Evolutionary conservation across 73 alveolate genomes (phyloP).

Genomic region (Tetrahymena thermophila): DNA sequence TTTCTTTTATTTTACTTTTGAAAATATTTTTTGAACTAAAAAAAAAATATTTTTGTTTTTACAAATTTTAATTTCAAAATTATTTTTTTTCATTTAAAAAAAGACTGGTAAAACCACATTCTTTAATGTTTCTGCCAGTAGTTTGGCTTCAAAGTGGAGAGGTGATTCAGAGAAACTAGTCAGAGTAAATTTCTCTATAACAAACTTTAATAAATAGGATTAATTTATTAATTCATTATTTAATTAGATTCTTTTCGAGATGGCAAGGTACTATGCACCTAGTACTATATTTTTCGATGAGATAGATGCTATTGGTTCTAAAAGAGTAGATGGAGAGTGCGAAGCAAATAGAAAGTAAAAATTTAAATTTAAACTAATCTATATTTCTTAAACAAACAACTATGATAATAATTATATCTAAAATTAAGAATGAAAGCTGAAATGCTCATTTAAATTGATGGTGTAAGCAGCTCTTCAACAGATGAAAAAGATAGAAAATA

Average conservation of each 20-base stretch:
- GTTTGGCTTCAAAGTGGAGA: slow-evolving; percentile 97
- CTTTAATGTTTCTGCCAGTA: slow-evolving; percentile 90
- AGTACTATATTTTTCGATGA: slow-evolving; percentile 96
- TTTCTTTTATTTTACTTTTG: too few relatives aligned
- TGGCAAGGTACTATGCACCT: slow-evolving; percentile 97
- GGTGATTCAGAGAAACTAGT: slow-evolving; percentile 99
- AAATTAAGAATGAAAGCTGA: slow-evolving; percentile 58
- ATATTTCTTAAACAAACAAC: background rate
- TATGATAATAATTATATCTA: background rate
- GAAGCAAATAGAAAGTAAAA: slow-evolving; percentile 61
- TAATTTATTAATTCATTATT: background rate
- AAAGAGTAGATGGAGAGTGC: slow-evolving; percentile 77
- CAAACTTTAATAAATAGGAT: background rate
- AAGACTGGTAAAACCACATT: slow-evolving; percentile 76
- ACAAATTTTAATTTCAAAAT: background rate
- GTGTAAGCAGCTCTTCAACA: slow-evolving; percentile 48
- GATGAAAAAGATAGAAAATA: slow-evolving; percentile 56
- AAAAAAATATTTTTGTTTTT: background rate
- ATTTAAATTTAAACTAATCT: too few relatives aligned
- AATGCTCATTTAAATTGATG: slow-evolving; percentile 80
- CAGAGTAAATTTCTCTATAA: slow-evolving; percentile 36
- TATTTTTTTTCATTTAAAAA: background rate
- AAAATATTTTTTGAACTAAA: too few relatives aligned
- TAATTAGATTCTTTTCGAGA: slow-evolving; percentile 56
- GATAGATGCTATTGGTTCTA: slow-evolving; percentile 83